Conservation (phyloP, 768 basidiomycete genomes). For the Ramaria sp. region DNA sequence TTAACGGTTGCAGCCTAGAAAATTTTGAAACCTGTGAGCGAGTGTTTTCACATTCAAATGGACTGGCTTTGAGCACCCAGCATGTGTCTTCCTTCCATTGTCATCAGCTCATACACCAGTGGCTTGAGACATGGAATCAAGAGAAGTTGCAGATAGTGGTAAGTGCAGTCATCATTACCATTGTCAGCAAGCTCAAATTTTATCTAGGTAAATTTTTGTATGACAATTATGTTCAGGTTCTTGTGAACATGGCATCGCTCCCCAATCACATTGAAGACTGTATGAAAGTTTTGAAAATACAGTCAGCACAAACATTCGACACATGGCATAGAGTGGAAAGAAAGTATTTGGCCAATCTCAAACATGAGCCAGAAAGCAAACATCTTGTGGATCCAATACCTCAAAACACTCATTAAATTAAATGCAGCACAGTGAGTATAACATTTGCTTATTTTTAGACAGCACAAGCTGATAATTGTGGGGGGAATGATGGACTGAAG, state of each 20-base stretch:
- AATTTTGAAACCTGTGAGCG: constrained; percentile 21
- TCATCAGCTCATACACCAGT: constrained; percentile 17
- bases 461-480: too few species aligned
- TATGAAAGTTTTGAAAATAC: neutral
- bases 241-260: neutral
- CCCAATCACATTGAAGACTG: neutral
- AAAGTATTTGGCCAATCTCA: neutral
- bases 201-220: neutral
- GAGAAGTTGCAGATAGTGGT: constrained; percentile 18
- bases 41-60: constrained; percentile 18
- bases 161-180: neutral
- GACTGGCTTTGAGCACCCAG: constrained; percentile 14
- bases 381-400: neutral
- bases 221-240: neutral
- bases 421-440: neutral
- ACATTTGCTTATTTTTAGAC: too few species aligned
- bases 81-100: constrained; percentile 19
- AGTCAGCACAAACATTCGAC: neutral
- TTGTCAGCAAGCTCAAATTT: neutral
- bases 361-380: neutral
- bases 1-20: constrained; percentile 16
- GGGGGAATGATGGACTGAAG: too few species aligned
- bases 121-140: constrained; percentile 14
- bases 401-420: neutral
- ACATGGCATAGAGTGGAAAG: neutral